phyloP scores from a whole-genome alignment of 345 rosid genomes.

The Ricinus communis region DNA sequence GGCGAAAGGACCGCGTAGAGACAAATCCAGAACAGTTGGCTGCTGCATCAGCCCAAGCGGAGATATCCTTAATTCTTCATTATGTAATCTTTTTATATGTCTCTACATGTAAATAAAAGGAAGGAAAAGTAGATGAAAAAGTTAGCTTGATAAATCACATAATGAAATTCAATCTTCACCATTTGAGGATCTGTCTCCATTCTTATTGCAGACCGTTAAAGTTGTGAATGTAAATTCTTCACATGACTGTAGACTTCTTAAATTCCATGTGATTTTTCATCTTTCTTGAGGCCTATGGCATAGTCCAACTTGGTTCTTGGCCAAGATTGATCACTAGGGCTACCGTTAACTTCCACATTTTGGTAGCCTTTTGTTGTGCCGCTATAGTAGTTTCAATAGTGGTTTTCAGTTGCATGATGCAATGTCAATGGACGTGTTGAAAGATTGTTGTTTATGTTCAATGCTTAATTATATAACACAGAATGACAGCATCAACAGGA shows the following conservation, averaged over 20 bases:
- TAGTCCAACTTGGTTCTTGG: neutral
- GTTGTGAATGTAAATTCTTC: neutral
- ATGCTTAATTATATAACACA: slow-evolving; percentile 55
- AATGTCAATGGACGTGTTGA: neutral
- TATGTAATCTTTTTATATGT: neutral
- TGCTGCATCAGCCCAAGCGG: slow-evolving; percentile 98
- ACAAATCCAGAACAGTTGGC: slow-evolving; percentile 98
- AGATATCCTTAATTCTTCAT: slow-evolving; percentile 72
- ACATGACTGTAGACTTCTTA: neutral
- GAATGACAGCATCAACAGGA: slow-evolving; percentile 76
- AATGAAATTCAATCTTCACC: neutral
- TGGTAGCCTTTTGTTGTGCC: neutral
- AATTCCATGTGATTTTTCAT: too few species aligned
- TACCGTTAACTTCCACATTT: neutral
- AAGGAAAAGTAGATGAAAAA: neutral
- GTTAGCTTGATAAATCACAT: neutral
- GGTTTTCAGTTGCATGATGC: neutral
- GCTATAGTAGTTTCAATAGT: neutral
- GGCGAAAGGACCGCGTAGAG: slow-evolving; percentile 95
- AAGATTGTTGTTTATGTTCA: slow-evolving; percentile 7
- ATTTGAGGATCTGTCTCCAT: neutral
- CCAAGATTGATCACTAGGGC: neutral
- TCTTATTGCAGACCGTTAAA: neutral
- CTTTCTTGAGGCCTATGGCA: slow-evolving; percentile 14
- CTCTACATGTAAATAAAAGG: neutral